phyloP scores from a whole-genome alignment of 495 filamentous ascomycete species.

The Evernia prunastri region DNA sequence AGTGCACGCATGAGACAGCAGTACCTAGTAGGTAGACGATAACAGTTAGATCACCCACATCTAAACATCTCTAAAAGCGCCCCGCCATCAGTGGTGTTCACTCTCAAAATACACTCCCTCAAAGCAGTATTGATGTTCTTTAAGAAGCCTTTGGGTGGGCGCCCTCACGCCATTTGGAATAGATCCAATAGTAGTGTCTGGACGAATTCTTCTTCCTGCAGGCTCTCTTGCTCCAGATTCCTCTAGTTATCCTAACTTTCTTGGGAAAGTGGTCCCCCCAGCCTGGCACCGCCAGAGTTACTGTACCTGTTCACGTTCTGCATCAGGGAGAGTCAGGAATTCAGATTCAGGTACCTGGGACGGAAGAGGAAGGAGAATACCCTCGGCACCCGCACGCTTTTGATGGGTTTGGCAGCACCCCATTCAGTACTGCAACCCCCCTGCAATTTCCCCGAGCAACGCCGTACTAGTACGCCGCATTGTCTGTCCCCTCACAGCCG shows the following conservation, averaged over 20 bases:
- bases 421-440: conserved; percentile 2
- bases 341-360: not conserved
- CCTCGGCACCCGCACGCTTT: not conserved
- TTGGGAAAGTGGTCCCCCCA: not conserved
- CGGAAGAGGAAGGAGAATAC: conserved; percentile 9
- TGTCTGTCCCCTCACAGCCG: conserved; percentile 8
- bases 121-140: not conserved
- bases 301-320: not conserved
- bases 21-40: not conserved
- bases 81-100: not conserved
- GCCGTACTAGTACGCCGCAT: no score
- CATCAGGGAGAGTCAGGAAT: not conserved
- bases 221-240: not conserved
- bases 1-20: not conserved
- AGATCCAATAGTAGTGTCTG: not conserved
- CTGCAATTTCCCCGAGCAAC: conserved; percentile 19
- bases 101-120: not conserved
- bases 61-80: not conserved
- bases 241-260: not conserved
- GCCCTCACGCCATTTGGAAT: conserved; percentile 1
- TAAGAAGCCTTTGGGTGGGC: not conserved
- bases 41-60: not conserved
- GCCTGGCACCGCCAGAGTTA: not conserved
- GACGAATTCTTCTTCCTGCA: not conserved
- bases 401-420: not conserved